Percentiles rank a stretch among this genome's conserved stretches.
Evolutionary conservation across 2,329 filamentous ascomycete species (phyloP).

Genomic region (Dothideomycetes sp.): DNA sequence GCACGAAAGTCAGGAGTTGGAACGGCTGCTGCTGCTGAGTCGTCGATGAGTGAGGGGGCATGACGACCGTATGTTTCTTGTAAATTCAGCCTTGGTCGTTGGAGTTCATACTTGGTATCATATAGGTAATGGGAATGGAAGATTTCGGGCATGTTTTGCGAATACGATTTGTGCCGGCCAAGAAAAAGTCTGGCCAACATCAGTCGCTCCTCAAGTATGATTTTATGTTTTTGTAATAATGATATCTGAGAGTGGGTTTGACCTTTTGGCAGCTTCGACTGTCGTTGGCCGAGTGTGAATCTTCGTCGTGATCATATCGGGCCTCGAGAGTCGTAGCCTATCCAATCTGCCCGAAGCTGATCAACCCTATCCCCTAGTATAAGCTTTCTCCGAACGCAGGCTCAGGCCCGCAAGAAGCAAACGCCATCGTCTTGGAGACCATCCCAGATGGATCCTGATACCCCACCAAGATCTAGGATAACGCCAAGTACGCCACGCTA

Average conservation of each 20-base stretch:
- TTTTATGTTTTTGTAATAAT: background rate
- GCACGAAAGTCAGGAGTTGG: no score
- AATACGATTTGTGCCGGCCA: background rate
- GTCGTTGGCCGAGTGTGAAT: no score
- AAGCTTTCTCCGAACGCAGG: background rate
- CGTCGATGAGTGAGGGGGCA: no score
- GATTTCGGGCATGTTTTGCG: no score
- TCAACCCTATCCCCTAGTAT: background rate
- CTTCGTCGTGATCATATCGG: background rate
- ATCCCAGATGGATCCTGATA: background rate
- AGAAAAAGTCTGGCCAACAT: background rate
- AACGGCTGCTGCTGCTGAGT: no score
- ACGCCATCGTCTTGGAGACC: background rate
- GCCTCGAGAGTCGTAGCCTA: background rate
- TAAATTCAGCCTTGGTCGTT: no score
- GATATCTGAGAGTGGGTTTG: background rate
- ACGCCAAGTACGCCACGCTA: constrained; percentile 5
- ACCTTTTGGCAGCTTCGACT: no score
- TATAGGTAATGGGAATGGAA: no score
- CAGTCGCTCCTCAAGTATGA: background rate
- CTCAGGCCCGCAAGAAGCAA: background rate
- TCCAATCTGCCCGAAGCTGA: background rate
- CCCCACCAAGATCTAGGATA: background rate
- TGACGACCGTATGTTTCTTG: no score
- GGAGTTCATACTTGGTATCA: no score